A percentile compares a stretch with the other conserved stretches of the same genome.
These are phyloP conservation scores for Syncephalastrum contaminatum DNA, from an alignment of 371 early-diverging fungal genomes.

Conservation along the genomic window DNA sequence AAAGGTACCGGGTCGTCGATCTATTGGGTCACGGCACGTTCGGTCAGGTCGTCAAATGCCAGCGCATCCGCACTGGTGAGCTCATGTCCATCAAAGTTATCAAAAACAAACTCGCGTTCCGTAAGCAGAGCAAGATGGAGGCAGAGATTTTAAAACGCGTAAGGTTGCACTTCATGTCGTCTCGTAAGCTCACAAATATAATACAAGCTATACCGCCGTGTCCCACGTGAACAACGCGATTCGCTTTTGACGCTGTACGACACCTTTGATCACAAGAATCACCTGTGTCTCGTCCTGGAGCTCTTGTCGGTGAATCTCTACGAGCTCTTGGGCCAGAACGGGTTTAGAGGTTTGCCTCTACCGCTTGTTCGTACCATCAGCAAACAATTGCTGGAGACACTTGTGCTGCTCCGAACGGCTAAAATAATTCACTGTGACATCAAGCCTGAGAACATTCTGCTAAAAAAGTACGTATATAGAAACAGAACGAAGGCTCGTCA, in stretches of 20 bases:
- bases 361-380: constrained; percentile 83
- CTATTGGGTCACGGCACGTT: constrained; percentile 97
- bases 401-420: constrained; percentile 76
- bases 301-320: constrained; percentile 92
- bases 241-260: constrained; percentile 81
- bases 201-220: constrained; percentile 45
- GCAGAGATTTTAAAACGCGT: constrained; percentile 83
- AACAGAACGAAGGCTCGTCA: not conserved
- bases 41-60: constrained; percentile 97
- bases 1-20: constrained; percentile 84
- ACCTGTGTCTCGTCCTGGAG: constrained; percentile 95
- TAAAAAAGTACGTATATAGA: constrained; percentile 65
- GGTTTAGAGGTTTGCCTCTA: constrained; percentile 85
- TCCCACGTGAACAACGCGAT: constrained; percentile 73
- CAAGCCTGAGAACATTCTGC: constrained; percentile 96
- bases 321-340: constrained; percentile 89
- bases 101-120: constrained; percentile 91
- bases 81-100: constrained; percentile 96
- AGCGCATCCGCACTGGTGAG: constrained; percentile 77
- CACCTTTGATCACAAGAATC: constrained; percentile 86
- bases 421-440: constrained; percentile 97
- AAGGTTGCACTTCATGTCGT: not conserved
- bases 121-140: constrained; percentile 92
- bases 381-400: constrained; percentile 84
- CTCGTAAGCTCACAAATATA: not conserved